A percentile compares a stretch with the other conserved stretches of the same genome.
Evolutionary conservation across 202 grass and related monocot genomes (phyloP).

Genomic region (Dendrocalamus latiflorus): DNA sequence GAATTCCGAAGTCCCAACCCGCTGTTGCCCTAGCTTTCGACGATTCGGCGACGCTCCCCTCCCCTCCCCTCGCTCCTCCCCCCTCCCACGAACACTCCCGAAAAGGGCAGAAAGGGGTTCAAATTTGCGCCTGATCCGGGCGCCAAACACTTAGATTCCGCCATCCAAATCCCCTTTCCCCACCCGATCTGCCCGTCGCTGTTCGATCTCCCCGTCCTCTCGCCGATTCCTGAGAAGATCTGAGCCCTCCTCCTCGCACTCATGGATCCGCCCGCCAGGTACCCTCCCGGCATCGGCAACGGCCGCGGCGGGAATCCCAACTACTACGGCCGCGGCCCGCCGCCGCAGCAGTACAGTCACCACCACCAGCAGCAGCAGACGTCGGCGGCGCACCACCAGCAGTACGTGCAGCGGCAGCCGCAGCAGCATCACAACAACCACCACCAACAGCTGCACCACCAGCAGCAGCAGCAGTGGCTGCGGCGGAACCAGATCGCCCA

Average conservation of each 20-base stretch:
- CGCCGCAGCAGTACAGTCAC: conserved; percentile 17
- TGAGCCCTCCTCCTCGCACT: conserved; percentile 11
- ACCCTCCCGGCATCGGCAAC: conserved; percentile 62
- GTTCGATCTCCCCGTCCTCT: conserved; percentile 5
- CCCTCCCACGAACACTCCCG: background rate
- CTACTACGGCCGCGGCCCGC: conserved; percentile 40
- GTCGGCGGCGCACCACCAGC: conserved; percentile 38
- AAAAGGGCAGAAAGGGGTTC: conserved; percentile 17
- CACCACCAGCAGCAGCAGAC: conserved; percentile 41
- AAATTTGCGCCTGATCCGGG: conserved; percentile 33
- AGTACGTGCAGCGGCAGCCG: conserved; percentile 47
- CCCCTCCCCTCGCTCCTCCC: background rate
- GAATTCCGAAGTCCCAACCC: conserved; percentile 15
- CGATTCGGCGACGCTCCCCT: conserved; percentile 10
- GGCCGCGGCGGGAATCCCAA: conserved; percentile 52
- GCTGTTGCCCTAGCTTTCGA: conserved; percentile 40
- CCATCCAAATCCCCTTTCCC: conserved; percentile 10
- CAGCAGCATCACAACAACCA: conserved; percentile 34
- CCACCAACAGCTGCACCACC: conserved; percentile 5
- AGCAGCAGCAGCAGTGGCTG: conserved; percentile 56
- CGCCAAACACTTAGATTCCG: conserved; percentile 14
- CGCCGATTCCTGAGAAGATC: conserved; percentile 31
- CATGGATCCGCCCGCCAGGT: conserved; percentile 85
- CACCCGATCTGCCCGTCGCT: background rate
- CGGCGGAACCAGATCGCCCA: conserved; percentile 54